Evolutionary conservation across 352 stramenopile species (phyloP), one percentile per base, ranked within the genome.

Genomic region (Halophytophthora batemanensis): DNA sequence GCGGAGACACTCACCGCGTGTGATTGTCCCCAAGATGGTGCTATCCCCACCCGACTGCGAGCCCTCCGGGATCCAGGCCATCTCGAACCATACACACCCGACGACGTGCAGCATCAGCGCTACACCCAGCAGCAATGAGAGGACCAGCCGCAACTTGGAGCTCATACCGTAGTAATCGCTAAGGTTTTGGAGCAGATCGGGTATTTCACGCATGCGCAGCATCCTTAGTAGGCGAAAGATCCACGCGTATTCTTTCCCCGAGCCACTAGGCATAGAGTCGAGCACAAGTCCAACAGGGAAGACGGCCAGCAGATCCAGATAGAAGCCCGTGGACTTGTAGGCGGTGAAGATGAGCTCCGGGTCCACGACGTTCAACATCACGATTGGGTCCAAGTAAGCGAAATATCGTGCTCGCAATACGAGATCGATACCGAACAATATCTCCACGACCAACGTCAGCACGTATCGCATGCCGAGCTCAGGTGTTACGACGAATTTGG

Each of bases 71-170:
- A 71, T 44, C 59, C 64, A 61, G 12, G 70, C 70, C 74, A 86
- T 84, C 51, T 82, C 71, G 39, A 90, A 90, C 80, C 80, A 90
- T 0, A 81, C 31, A 29, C 80, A 90, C 0, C 69, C 77, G 10
- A 78, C 62, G n/a, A 87, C 56, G 40, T 90, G 80, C 8, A 90
- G 63, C 36, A 66, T 71, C 13, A 85, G 51, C 0, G 74, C 64
- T 4, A 87, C 73, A 6, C 71, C 67, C 11, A 90, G 45, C 2
- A 88, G 4, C 31, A 90, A 52, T 1, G 60, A 64, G 18, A 74
- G 33, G 0, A 87, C 70, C 12, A 78, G 61, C 15, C 82, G 71
- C 0, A 71, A 14, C 45, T 85, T 86, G 2, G 77, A 90, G 47
- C 80, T 90, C 21, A 87, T 37, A 19, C 76, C 61, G 21, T 76